Evolutionary conservation across 2,329 filamentous ascomycete genomes (phyloP).

Genomic region (Hymenoscyphus occultus): DNA sequence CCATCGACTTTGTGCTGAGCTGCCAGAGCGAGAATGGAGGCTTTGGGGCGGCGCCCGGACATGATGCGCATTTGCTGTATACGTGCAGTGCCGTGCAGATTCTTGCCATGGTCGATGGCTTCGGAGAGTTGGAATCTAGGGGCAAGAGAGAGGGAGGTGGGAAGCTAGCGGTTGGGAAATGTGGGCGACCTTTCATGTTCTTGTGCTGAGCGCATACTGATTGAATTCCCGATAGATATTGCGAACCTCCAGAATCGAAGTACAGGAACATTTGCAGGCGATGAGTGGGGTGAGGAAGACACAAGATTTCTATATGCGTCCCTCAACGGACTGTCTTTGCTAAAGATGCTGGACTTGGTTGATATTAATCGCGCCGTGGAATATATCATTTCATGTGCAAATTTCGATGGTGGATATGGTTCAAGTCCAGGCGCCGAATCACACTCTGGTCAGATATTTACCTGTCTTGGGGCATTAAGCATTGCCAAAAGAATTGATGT

Average conservation of each 20-base stretch:
- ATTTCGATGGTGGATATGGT: conserved; percentile 93
- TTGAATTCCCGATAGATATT: conserved; percentile 55
- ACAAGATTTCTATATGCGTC: conserved; percentile 92
- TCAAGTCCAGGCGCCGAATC: conserved; percentile 87
- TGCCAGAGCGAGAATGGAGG: conserved; percentile 87
- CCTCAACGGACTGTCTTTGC: conserved; percentile 82
- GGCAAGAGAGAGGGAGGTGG: conserved; percentile 43
- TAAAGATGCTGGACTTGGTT: conserved; percentile 69
- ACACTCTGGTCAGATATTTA: conserved; percentile 93
- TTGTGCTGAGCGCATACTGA: conserved; percentile 14
- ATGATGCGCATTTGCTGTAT: conserved; percentile 95
- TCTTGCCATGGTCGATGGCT: conserved; percentile 78
- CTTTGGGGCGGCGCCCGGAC: conserved; percentile 89
- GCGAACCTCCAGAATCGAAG: conserved; percentile 74
- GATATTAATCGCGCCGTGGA: conserved; percentile 77
- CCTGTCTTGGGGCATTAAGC: conserved; percentile 81
- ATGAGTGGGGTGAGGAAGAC: conserved; percentile 95
- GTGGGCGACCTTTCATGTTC: conserved; percentile 50
- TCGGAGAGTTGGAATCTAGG: conserved; percentile 73
- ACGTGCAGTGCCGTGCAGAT: conserved; percentile 95
- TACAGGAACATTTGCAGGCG: conserved; percentile 86
- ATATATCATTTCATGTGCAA: conserved; percentile 78
- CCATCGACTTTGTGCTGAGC: conserved; percentile 92
- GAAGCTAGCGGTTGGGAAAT: conserved; percentile 72
- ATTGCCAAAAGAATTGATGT: conserved; percentile 81